Base-by-base conservation (phyloP, 2,329 filamentous ascomycete species). In the Scleromitrula shiraiana region DNA sequence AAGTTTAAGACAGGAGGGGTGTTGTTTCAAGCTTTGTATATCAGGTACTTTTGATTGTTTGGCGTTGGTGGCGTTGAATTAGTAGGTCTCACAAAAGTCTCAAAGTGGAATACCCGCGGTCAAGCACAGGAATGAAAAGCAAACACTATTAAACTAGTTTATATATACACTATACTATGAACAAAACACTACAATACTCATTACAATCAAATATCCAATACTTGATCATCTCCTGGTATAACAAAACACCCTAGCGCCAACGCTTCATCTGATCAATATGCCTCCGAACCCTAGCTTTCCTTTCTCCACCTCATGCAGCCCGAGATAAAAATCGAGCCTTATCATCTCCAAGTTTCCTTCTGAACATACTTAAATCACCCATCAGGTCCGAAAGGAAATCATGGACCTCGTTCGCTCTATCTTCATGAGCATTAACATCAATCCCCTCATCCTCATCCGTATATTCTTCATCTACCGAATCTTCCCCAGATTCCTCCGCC, bases 301-400 rank as follows among this genome's bases (percentile, higher is more conserved):
- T 15, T 14, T 33, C 22, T 9, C 24, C 33, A n/a, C 41, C 22
- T 40, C n/a, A 14, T n/a, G 22, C 22, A 14, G 24, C 7, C 9
- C 20, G 26, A 10, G 20, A 12, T 30, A 73, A 68, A 50, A 81
- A 93, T 32, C 86, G 72, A 49, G 71, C 70, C 65, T 85, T 78
- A 64, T 97, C 93, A 59, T 93, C 88, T 6, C 79, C 82, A 53
- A 97, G 80, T 70, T 95, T 97, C 60, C 81, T 80, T 65, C 84
- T 84, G 70, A 95, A 94, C 62, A 91, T 65, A 24, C 77, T 78
- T 46, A 95, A 64, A 58, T 97, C 90, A 57, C 82, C 80, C 55
- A 98, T 72, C 61, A 97, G 76, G 29, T 84, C 82, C 57, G 90
- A 81, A 74, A 95, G 91, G 61, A 88, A 81, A n/a, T 82, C 81